These are phyloP conservation scores for Claviceps fusiformis DNA, from an alignment of 2,329 filamentous ascomycete genomes.

Conservation along the genomic window DNA sequence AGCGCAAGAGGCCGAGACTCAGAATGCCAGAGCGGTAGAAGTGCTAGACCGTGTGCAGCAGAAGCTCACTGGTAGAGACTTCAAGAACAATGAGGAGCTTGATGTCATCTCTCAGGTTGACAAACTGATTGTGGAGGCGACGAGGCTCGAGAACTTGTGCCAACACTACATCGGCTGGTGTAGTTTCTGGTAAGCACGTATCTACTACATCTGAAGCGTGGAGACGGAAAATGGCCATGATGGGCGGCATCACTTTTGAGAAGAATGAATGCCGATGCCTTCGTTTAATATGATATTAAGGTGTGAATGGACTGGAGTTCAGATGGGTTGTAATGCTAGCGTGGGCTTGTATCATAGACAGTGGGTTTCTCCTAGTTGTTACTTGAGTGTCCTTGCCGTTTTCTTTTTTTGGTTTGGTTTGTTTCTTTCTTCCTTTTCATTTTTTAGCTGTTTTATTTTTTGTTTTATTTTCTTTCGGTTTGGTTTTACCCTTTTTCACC, in stretches of 20 bases:
- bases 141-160: slow-evolving; percentile 91
- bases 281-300: not conserved
- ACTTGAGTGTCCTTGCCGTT: no score
- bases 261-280: not conserved
- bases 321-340: not conserved
- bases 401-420: not conserved
- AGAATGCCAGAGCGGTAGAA: slow-evolving; percentile 86
- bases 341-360: not conserved
- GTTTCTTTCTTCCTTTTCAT: not conserved
- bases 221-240: not conserved
- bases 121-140: slow-evolving; percentile 87
- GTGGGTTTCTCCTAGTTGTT: not conserved
- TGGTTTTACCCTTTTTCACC: no score
- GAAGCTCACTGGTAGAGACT: slow-evolving; percentile 89
- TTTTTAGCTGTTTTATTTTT: not conserved
- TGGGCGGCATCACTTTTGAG: not conserved
- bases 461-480: no score
- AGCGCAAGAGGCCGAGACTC: slow-evolving; percentile 53
- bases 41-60: slow-evolving; percentile 86
- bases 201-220: not conserved
- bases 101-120: slow-evolving; percentile 81
- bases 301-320: slow-evolving; percentile 1
- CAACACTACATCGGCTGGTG: slow-evolving; percentile 99
- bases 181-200: slow-evolving; percentile 67
- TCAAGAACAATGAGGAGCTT: slow-evolving; percentile 74